Base-by-base conservation (phyloP, 2,329 filamentous ascomycete genomes). In the Cytospora schulzeri region DNA sequence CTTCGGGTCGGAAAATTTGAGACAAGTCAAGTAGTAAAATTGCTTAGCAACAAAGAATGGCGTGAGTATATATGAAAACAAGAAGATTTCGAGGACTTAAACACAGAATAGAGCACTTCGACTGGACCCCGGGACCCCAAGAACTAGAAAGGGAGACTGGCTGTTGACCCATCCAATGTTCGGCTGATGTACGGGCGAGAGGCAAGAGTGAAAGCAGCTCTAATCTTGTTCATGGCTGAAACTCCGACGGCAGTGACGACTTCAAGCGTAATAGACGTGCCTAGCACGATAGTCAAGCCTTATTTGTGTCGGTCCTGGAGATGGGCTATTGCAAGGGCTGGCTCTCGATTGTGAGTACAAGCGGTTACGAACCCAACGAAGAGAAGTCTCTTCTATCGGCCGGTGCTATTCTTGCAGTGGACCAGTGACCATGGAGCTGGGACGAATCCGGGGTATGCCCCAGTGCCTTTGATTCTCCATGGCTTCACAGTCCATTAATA, bases 51-150 rank as follows among this genome's bases (percentile, higher is more conserved):
- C 52, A 58, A 62, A 45, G 50, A 53, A 26, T 65, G 62, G 65
- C 62, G 54, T 66, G 65, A 66, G 65, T 53, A 62, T 35, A 57
- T 66, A 59, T 64, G 50, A 31, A 26, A 57, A 24, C 59, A 57
- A 60, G 62, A 53, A 57, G 58, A 38, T 64, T 62, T 35, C 56
- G 50, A 62, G 14, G 50, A 33, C 52, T 65, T 57, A 59, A 65
- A 65, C 65, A 65, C 58, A 41, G 41, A 56, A 38, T 28, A 22
- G 29, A 24, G 33, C 41, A 14, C 51, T 22, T 38, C 14, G 26
- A 11, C 38, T 33, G n/a, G n/a, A n/a, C n/a, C n/a, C n/a, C n/a
- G n/a, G 17, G n/a, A 22, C 31, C 7, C 57, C 26, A 22, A 22
- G 22, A 17, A 28, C 12, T 38, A 12, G 24, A 7, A 33, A 24